Evolutionary conservation across 306 rosid species (phyloP).

Genomic region (Vigna angularis): DNA sequence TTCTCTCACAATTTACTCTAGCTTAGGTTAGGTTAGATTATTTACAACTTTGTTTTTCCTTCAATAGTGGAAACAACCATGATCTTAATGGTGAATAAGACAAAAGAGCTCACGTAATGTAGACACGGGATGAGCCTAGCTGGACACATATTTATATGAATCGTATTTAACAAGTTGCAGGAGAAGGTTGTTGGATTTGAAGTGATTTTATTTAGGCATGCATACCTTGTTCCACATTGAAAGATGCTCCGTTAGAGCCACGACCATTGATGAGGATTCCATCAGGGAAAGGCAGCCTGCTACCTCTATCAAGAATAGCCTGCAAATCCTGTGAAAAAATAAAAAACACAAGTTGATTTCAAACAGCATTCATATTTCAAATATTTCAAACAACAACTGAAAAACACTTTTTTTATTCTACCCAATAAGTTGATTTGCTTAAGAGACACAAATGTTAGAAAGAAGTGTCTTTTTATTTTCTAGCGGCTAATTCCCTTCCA

Average conservation of each 20-base stretch:
- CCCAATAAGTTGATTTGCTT: too few relatives aligned
- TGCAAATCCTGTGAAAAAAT: conserved; percentile 55
- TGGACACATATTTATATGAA: too few relatives aligned
- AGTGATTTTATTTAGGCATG: too few relatives aligned
- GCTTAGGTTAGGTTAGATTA: too few relatives aligned
- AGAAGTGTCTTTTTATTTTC: too few relatives aligned
- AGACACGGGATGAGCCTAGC: neutral
- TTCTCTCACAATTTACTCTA: neutral
- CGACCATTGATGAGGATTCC: conserved; percentile 97
- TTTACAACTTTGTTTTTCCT: neutral
- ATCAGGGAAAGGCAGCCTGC: conserved; percentile 76
- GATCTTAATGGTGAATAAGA: neutral
- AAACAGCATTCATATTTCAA: too few relatives aligned
- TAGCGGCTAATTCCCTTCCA: too few relatives aligned
- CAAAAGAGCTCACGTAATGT: neutral
- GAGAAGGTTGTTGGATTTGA: too few relatives aligned
- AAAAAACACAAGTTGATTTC: neutral
- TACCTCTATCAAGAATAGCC: conserved; percentile 75
- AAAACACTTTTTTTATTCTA: too few relatives aligned
- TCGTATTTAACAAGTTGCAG: too few relatives aligned
- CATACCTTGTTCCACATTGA: conserved; percentile 92
- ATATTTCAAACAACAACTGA: too few relatives aligned
- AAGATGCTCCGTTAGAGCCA: conserved; percentile 72
- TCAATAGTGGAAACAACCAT: neutral
- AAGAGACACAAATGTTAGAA: too few relatives aligned